Evolutionary conservation across 1,139 yeast species (phyloP).

Genomic region (Sugiyamaella neomexicana): DNA sequence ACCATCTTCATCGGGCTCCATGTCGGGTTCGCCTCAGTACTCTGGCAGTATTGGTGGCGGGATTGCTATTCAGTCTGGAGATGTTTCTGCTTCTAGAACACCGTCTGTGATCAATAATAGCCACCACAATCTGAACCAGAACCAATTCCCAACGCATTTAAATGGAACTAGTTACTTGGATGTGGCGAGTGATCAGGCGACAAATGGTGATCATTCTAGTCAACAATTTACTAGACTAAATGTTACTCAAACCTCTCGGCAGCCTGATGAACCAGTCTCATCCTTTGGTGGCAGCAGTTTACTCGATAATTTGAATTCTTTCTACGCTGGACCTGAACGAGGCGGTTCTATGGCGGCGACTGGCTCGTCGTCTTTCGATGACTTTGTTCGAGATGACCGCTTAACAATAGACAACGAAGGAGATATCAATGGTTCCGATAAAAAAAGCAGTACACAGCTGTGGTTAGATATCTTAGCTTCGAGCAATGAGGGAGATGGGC

Average conservation of each 20-base stretch:
- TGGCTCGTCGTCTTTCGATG: not conserved
- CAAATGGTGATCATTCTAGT: not conserved
- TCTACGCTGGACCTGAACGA: not conserved
- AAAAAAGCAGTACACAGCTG: constrained; percentile 8
- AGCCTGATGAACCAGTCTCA: not conserved
- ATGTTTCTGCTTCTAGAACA: not conserved
- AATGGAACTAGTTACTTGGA: too few relatives aligned
- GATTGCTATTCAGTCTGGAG: not conserved
- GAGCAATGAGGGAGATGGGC: not conserved
- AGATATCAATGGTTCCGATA: not conserved
- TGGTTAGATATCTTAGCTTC: constrained; percentile 12
- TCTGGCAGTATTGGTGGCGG: constrained; percentile 1
- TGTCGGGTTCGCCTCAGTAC: constrained; percentile 11
- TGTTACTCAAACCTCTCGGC: not conserved
- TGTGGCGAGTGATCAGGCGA: too few relatives aligned
- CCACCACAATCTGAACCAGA: not conserved
- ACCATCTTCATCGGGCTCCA: constrained; percentile 5
- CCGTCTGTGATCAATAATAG: not conserved
- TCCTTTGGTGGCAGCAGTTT: not conserved
- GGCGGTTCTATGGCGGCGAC: not conserved
- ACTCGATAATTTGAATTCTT: not conserved
- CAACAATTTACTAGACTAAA: not conserved
- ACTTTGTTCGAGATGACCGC: not conserved
- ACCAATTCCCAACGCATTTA: not conserved
- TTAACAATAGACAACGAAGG: not conserved